Evolutionary conservation across 139 green algal species (phyloP).

Genomic region (Spirogloea muscicola): DNA sequence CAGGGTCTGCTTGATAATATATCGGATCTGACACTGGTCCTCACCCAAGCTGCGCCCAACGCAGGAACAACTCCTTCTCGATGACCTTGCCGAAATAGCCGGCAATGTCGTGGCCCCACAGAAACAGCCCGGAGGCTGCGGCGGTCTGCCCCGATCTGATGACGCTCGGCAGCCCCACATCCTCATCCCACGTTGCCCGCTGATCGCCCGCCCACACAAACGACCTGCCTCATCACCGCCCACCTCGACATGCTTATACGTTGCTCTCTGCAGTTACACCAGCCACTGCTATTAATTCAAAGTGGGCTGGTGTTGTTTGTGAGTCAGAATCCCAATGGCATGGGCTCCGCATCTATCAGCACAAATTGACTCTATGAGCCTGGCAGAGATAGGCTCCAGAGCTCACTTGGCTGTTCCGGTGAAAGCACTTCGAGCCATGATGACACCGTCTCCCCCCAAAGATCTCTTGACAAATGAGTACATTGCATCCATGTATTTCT

Average conservation of each 20-base stretch:
- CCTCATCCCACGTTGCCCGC: background rate
- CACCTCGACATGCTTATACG: too few relatives aligned
- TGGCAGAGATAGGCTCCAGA: too few relatives aligned
- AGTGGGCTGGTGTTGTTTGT: too few relatives aligned
- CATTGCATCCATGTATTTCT: constrained; percentile 10
- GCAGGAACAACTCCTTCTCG: constrained; percentile 33
- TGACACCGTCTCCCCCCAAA: constrained; percentile 18
- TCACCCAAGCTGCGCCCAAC: constrained; percentile 34
- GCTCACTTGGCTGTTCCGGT: constrained; percentile 25
- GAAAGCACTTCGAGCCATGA: constrained; percentile 19
- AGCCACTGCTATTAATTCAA: too few relatives aligned
- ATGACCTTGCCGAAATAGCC: constrained; percentile 7
- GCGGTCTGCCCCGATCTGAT: constrained; percentile 37
- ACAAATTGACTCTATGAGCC: too few relatives aligned
- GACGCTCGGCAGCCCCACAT: constrained; percentile 3
- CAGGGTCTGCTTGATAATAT: too few relatives aligned
- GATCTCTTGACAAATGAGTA: constrained; percentile 5
- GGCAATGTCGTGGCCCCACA: constrained; percentile 29
- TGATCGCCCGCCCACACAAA: constrained; percentile 33
- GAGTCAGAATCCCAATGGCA: too few relatives aligned
- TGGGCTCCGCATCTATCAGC: too few relatives aligned
- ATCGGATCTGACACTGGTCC: too few relatives aligned
- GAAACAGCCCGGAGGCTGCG: constrained; percentile 8
- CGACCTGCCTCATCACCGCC: too few relatives aligned
- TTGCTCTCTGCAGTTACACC: too few relatives aligned